A percentile compares a stretch with the other conserved stretches of the same genome.
phyloP scores from a whole-genome alignment of 75 land plant genomes.

The Chamaecyparis obtusa region DNA sequence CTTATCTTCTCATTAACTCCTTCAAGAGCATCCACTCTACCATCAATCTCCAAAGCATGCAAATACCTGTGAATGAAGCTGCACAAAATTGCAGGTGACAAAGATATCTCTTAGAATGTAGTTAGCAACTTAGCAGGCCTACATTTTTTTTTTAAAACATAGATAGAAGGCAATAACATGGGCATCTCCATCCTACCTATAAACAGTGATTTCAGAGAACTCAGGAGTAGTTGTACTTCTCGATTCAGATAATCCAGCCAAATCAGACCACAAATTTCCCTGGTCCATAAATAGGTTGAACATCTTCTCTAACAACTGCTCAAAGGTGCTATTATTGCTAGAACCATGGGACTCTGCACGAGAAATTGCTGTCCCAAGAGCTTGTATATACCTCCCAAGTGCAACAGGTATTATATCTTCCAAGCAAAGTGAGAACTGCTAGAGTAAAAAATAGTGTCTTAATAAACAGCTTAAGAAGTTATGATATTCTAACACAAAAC shows the following conservation, averaged over 20 bases:
- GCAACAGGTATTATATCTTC: constrained; percentile 91
- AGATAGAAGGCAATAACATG: neutral
- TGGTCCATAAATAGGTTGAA: constrained; percentile 90
- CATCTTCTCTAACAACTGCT: constrained; percentile 75
- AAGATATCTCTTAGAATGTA: neutral
- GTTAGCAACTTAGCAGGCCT: neutral
- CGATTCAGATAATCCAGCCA: constrained; percentile 67
- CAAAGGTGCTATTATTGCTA: constrained; percentile 32
- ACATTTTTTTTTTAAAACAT: neutral
- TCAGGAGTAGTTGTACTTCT: constrained; percentile 34
- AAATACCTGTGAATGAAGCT: constrained; percentile 84
- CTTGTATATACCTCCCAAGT: constrained; percentile 75
- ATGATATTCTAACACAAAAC: constrained; percentile 4
- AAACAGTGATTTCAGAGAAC: constrained; percentile 70
- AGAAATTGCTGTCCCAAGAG: constrained; percentile 56
- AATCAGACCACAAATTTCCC: constrained; percentile 76
- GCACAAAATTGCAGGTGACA: constrained; percentile 13
- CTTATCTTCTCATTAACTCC: constrained; percentile 86
- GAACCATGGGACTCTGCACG: constrained; percentile 32
- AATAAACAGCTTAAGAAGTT: neutral
- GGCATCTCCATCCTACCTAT: constrained; percentile 26
- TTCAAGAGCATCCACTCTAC: constrained; percentile 76
- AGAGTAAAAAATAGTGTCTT: neutral
- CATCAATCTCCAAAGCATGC: constrained; percentile 59
- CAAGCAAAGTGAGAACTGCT: constrained; percentile 91